These are phyloP conservation scores for Fusarium sp. DNA, from an alignment of 2,329 filamentous ascomycete species.

Conservation along the genomic window DNA sequence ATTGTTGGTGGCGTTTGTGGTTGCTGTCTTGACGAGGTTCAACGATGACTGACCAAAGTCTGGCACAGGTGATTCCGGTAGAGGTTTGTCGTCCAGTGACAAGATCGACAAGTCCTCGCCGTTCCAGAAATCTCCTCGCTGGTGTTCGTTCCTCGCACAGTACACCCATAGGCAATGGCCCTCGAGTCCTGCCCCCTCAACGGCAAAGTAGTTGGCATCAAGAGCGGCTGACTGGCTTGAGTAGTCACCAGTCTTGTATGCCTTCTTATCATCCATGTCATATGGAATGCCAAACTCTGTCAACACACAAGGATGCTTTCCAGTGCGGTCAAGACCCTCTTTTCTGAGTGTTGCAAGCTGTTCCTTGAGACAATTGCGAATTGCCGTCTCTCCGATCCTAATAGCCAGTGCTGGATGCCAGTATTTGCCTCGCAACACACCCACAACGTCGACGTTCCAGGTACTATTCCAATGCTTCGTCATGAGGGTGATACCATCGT, in stretches of 20 bases:
- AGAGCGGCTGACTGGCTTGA: constrained; percentile 91
- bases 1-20: constrained; percentile 15
- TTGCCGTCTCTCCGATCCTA: constrained; percentile 91
- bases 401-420: constrained; percentile 90
- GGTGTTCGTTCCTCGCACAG: constrained; percentile 83
- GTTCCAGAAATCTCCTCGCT: constrained; percentile 95
- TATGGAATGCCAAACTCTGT: constrained; percentile 98
- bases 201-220: constrained; percentile 94
- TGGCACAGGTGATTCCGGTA: constrained; percentile 65
- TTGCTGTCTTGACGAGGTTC: constrained; percentile 47
- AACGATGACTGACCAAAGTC: constrained; percentile 60
- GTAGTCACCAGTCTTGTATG: constrained; percentile 96
- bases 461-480: constrained; percentile 99
- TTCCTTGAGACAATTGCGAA: constrained; percentile 91
- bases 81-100: constrained; percentile 81
- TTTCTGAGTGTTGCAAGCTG: constrained; percentile 85
- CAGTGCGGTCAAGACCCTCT: constrained; percentile 90
- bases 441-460: constrained; percentile 97
- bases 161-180: constrained; percentile 95
- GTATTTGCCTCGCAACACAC: constrained; percentile 89
- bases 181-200: constrained; percentile 85
- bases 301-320: constrained; percentile 87
- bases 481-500: constrained; percentile 95
- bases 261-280: constrained; percentile 97
- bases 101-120: constrained; percentile 95